Evolutionary conservation across 768 basidiomycete genomes (phyloP).

Genomic region (Mycena filopes): DNA sequence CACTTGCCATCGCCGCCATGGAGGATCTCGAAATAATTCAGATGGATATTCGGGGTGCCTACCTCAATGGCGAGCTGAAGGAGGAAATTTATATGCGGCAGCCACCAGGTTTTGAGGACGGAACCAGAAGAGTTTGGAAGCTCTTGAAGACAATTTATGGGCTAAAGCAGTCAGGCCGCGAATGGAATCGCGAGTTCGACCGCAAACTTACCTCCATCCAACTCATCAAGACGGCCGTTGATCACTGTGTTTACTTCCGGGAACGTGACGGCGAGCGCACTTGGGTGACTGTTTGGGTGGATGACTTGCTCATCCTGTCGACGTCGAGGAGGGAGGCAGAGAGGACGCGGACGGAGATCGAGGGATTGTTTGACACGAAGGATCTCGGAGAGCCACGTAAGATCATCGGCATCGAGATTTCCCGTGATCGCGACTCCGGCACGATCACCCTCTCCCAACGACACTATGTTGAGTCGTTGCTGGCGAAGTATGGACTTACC

Average conservation of each 20-base stretch:
- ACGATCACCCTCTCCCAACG: conserved; percentile 22
- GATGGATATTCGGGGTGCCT: too few species aligned
- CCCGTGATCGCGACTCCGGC: conserved; percentile 12
- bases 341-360: conserved; percentile 11
- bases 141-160: conserved; percentile 21
- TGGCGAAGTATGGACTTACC: conserved; percentile 6
- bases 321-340: neutral
- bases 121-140: conserved; percentile 19
- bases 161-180: conserved; percentile 23
- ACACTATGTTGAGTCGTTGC: conserved; percentile 15
- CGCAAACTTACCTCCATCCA: conserved; percentile 32
- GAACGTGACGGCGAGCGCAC: conserved; percentile 1
- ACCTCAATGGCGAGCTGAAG: too few species aligned
- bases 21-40: conserved; percentile 21
- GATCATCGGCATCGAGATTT: conserved; percentile 42
- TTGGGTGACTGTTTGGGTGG: conserved; percentile 43
- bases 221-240: conserved; percentile 29
- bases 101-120: conserved; percentile 23
- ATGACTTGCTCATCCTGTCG: conserved; percentile 38
- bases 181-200: conserved; percentile 44
- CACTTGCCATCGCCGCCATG: conserved; percentile 15
- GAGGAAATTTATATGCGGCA: too few species aligned
- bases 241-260: conserved; percentile 39
- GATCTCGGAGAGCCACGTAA: conserved; percentile 39
- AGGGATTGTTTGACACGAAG: conserved; percentile 29